Conservation (phyloP, 352 stramenopile species). For the Phytopythium vexans region DNA sequence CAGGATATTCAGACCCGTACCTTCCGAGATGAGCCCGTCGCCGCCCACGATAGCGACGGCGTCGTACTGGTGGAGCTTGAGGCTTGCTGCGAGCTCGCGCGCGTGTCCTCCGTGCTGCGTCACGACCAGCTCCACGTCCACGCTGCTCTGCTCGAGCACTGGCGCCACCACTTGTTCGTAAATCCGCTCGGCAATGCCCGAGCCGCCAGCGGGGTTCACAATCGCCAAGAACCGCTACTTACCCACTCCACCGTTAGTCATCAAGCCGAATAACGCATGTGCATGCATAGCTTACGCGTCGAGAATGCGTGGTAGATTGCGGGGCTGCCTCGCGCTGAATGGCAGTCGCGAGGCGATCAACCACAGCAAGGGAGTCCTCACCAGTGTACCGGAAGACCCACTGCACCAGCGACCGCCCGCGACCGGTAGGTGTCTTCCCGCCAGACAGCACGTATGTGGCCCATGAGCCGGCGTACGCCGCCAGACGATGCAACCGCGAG, state of each 20-base stretch:
- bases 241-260: slow-evolving; percentile 2
- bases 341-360: slow-evolving; percentile 26
- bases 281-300: slow-evolving; percentile 28
- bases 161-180: slow-evolving; percentile 50
- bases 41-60: slow-evolving; percentile 66
- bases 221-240: slow-evolving; percentile 54
- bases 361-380: slow-evolving; percentile 20
- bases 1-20: slow-evolving; percentile 27
- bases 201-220: slow-evolving; percentile 64
- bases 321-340: slow-evolving; percentile 48
- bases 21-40: slow-evolving; percentile 65
- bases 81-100: slow-evolving; percentile 36
- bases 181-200: slow-evolving; percentile 44
- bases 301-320: slow-evolving; percentile 22
- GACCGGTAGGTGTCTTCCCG: too few relatives aligned
- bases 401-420: slow-evolving; percentile 25
- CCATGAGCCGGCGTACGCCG: too few relatives aligned
- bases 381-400: slow-evolving; percentile 45
- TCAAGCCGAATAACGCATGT: slow-evolving; percentile 8
- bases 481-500: too few relatives aligned
- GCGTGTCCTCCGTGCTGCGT: slow-evolving; percentile 55
- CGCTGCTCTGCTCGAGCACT: slow-evolving; percentile 50
- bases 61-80: slow-evolving; percentile 54
- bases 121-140: slow-evolving; percentile 49
- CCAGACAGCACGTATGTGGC: too few relatives aligned